A percentile compares a stretch with the other conserved stretches of the same genome.
phyloP scores from a whole-genome alignment of 495 filamentous ascomycete genomes.

The Penicillium soppii region DNA sequence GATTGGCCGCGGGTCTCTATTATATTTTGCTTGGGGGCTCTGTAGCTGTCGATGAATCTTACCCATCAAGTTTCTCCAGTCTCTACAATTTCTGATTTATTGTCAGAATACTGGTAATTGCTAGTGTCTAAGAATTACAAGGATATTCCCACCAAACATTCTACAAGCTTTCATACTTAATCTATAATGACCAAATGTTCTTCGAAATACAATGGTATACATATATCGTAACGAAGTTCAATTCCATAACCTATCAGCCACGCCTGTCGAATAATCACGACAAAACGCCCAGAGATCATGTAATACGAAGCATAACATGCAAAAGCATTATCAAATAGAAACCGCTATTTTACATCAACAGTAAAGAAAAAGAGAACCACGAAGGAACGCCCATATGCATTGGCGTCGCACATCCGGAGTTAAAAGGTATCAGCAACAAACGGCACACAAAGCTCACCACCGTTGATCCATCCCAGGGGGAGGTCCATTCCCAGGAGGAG shows the following conservation, averaged over 20 bases:
- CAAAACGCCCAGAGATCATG: not conserved
- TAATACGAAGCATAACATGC: not conserved
- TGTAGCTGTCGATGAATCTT: slow-evolving; percentile 12
- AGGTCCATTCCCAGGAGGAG: slow-evolving; percentile 22
- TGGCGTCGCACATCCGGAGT: not conserved
- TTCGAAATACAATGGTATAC: not conserved
- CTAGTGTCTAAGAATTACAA: slow-evolving; percentile 12
- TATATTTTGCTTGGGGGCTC: slow-evolving; percentile 19
- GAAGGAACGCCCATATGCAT: not conserved
- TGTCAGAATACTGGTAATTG: slow-evolving; percentile 5
- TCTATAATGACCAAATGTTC: too few relatives aligned
- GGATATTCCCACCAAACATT: not conserved
- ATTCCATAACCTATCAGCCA: not conserved
- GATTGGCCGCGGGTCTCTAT: slow-evolving; percentile 27
- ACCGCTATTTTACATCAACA: slow-evolving; percentile 26
- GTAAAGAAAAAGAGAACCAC: slow-evolving; percentile 5
- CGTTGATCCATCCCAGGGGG: slow-evolving; percentile 22
- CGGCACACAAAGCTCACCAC: slow-evolving; percentile 15
- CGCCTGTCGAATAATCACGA: not conserved
- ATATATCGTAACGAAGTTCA: not conserved
- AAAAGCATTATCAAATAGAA: slow-evolving; percentile 11
- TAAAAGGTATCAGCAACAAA: slow-evolving; percentile 14
- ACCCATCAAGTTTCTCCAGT: slow-evolving; percentile 12
- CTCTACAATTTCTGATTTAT: slow-evolving; percentile 4
- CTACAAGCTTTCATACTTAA: too few relatives aligned